Evolutionary conservation across 805 yeast genomes (phyloP).

Genomic region (Candida methanosorbosa): DNA sequence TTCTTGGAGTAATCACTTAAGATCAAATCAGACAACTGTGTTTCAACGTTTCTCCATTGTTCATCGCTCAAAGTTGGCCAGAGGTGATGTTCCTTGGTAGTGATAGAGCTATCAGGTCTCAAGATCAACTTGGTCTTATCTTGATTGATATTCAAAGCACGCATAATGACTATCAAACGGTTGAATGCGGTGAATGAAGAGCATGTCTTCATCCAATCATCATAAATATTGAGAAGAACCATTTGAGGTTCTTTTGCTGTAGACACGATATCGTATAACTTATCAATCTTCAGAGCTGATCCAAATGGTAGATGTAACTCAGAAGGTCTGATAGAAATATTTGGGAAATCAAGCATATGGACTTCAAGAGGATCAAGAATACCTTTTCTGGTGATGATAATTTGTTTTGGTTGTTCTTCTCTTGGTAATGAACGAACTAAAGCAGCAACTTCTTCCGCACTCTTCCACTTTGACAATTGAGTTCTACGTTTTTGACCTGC

Average conservation of each 20-base stretch:
- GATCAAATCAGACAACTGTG: slow-evolving; percentile 80
- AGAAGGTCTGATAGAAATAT: slow-evolving; percentile 79
- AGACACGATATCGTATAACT: slow-evolving; percentile 67
- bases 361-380: slow-evolving; percentile 93
- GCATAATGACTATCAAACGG: slow-evolving; percentile 68
- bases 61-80: slow-evolving; percentile 91
- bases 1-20: slow-evolving; percentile 77
- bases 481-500: slow-evolving; percentile 92
- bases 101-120: slow-evolving; percentile 62
- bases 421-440: slow-evolving; percentile 78
- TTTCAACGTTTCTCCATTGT: slow-evolving; percentile 88
- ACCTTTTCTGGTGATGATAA: slow-evolving; percentile 84
- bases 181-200: slow-evolving; percentile 94
- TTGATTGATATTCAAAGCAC: slow-evolving; percentile 72
- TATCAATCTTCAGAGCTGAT: slow-evolving; percentile 74
- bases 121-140: slow-evolving; percentile 71
- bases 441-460: slow-evolving; percentile 96
- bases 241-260: slow-evolving; percentile 89
- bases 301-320: slow-evolving; percentile 87
- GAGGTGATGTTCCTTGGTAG: slow-evolving; percentile 69
- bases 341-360: slow-evolving; percentile 95
- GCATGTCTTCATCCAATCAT: slow-evolving; percentile 81
- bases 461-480: slow-evolving; percentile 94
- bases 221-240: slow-evolving; percentile 85
- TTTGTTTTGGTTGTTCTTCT: slow-evolving; percentile 91